These are phyloP conservation scores for Dactylonectria macrodidyma DNA, from an alignment of 2,329 filamentous ascomycete species.

Conservation along the genomic window DNA sequence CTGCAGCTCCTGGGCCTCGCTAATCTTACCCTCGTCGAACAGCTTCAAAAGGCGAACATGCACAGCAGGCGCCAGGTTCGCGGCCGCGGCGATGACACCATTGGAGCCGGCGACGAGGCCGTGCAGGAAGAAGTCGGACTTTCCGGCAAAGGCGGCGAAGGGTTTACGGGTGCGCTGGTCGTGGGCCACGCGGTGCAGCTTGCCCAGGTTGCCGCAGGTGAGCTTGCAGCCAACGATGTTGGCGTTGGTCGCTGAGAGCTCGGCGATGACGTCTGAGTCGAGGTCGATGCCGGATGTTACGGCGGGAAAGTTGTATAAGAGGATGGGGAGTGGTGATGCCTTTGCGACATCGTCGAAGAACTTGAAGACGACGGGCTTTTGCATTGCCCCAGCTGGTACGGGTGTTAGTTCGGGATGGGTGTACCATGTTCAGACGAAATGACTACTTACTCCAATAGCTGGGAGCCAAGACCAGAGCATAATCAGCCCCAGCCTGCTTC, in stretches of 20 bases:
- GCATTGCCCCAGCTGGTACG: conserved; percentile 33
- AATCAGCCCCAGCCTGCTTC: conserved; percentile 74
- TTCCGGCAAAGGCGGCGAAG: conserved; percentile 23
- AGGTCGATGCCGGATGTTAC: conserved; percentile 73
- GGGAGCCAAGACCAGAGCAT: conserved; percentile 77
- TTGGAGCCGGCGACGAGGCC: conserved; percentile 26
- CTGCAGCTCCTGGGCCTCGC: conserved; percentile 22
- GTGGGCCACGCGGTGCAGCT: conserved; percentile 25
- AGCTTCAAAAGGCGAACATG: conserved; percentile 25
- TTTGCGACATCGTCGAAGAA: conserved; percentile 72
- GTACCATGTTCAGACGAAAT: conserved; percentile 59
- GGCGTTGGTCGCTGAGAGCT: conserved; percentile 17
- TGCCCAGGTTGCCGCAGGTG: conserved; percentile 24
- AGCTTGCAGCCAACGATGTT: conserved; percentile 33
- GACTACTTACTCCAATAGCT: conserved; percentile 73
- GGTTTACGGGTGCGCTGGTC: conserved; percentile 5
- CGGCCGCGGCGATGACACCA: conserved; percentile 23
- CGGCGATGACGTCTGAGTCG: conserved; percentile 67
- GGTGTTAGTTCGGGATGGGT: neutral
- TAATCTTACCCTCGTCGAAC: conserved; percentile 25
- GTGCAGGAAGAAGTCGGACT: conserved; percentile 28
- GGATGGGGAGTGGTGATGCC: conserved; percentile 69
- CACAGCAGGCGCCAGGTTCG: conserved; percentile 18
- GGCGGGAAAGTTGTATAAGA: conserved; percentile 77
- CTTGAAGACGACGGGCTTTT: conserved; percentile 70